Base-by-base conservation (phyloP, 495 filamentous ascomycete species). In the Penicillium cosmopolitanum region DNA sequence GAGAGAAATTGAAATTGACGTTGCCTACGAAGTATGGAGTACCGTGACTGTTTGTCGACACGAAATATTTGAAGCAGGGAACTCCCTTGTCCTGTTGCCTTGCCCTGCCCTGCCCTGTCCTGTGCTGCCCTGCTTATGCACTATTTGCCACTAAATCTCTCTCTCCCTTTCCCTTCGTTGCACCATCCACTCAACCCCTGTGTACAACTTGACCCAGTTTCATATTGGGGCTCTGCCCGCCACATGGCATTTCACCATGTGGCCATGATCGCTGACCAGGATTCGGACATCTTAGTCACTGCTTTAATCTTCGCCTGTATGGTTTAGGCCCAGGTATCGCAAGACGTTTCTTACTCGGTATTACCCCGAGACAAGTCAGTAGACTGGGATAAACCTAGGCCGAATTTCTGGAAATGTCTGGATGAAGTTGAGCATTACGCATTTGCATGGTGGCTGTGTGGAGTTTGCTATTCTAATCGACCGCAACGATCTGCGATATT, bases 221-320 rank as follows among this genome's bases (percentile, higher is more conserved):
- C 28, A 38, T 38, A n/a, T 46, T 46, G 42, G 42, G 18, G 42
- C 42, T 46, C 42, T 31, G 28, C 28, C 28, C 12, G 36, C 36
- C 36, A 38, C 36, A 38, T 38, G 36, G n/a, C n/a, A 23, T 16
- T 21, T 21, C 12, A 19, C 42, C n/a, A 46, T 21, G 18, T 46
- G 42, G 42, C 42, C 12, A 18, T 46, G 42, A 46, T 46, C n/a
- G n/a, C 42, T 46, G 42, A 21, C 42, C 4, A 46, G 42, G 42
- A 46, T 46, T 15, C 12, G 1, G 1, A 12, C 35, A 16, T 46
- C 8, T 46, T 16, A 46, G 42, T 46, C 42, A 46, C 5, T 19
- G 9, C n/a, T 21, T 38, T 5, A n/a, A 38, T 38, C 36, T 5
- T 13, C 10, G 36, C 36, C 8, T 38, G 36, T n/a, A 2, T 38